phyloP scores from a whole-genome alignment of 768 basidiomycete genomes.

The Boletus fagicola region DNA sequence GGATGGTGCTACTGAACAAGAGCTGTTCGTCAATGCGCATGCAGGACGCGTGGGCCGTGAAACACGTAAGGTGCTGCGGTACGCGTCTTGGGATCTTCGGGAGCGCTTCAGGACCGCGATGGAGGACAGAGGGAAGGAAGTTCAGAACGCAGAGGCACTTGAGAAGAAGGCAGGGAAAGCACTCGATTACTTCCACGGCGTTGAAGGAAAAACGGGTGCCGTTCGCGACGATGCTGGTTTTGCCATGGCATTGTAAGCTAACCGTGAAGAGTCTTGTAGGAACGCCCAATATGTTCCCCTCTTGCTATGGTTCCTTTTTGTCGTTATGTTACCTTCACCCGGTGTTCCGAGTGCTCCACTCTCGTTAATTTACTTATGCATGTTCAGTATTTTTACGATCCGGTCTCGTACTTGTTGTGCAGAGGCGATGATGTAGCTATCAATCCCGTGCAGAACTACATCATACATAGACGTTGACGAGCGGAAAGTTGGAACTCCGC shows the following conservation, averaged over 20 bases:
- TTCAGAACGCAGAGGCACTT: constrained; percentile 70
- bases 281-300: background rate
- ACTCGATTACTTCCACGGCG: constrained; percentile 63
- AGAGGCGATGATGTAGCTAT: constrained; percentile 8
- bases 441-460: background rate
- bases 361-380: constrained; percentile 13
- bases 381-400: constrained; percentile 12
- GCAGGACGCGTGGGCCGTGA: constrained; percentile 72
- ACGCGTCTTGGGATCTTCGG: constrained; percentile 87
- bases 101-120: constrained; percentile 78
- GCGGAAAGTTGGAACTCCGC: background rate
- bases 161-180: constrained; percentile 71
- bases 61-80: constrained; percentile 88
- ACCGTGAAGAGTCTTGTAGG: constrained; percentile 1
- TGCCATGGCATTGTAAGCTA: constrained; percentile 10
- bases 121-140: constrained; percentile 78
- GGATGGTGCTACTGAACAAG: constrained; percentile 47
- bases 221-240: constrained; percentile 33
- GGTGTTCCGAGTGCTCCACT: constrained; percentile 4
- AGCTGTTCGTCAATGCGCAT: constrained; percentile 66
- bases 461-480: background rate
- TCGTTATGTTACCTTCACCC: constrained; percentile 4
- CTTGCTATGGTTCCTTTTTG: background rate
- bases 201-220: constrained; percentile 44
- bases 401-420: background rate